Evolutionary conservation across 768 basidiomycete species (phyloP), one percentile per base, ranked within the genome.

Genomic region (Xerocomellus amylosporus): DNA sequence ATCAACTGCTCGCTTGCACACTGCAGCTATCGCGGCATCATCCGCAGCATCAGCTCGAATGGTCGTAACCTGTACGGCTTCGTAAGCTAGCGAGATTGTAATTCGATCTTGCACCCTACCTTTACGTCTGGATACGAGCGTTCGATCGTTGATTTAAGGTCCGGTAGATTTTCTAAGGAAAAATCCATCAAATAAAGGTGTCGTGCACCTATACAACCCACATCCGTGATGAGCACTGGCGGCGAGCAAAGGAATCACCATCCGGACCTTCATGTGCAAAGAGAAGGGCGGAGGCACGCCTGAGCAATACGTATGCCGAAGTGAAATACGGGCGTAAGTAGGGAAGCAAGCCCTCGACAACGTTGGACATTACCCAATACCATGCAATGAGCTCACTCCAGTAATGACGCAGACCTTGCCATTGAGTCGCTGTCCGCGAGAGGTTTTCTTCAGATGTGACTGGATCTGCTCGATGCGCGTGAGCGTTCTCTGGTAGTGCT

Each of bases 351-450:
- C 44, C 26, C 22, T 30, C n/a, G 45, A 46, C 49, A 57, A 59
- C 44, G 46, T 46, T 56, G 37, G 44, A 58, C 51, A 46, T 60
- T 72, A 94, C 87, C 94, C 94, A 56, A 97, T 97, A 17, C 94
- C 94, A 66, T 87, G 86, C 60, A 88, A 66, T 19, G 91, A 93
- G 30, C 89, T 88, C 30, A 87, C 92, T 17, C 94, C 94, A 1
- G 94, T 96, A 61, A 96, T 81, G 52, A 96, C 78, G 62, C 87
- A 90, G 24, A 94, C 90, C 70, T 93, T 95, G 58, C 79, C 84
- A 65, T 77, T 78, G 58, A 95, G 77, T 62, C 84, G 78, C 19
- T 72, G 74, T 28, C 76, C 71, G 39, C 85, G 79, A 30, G 84
- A 76, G 20, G 81, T 63, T 26, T 69, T 74, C 40, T 76, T 67